A percentile compares a stretch with the other conserved stretches of the same genome.
Conservation (phyloP, 208 protist genomes). For the Vickermania spadyakhi region DNA sequence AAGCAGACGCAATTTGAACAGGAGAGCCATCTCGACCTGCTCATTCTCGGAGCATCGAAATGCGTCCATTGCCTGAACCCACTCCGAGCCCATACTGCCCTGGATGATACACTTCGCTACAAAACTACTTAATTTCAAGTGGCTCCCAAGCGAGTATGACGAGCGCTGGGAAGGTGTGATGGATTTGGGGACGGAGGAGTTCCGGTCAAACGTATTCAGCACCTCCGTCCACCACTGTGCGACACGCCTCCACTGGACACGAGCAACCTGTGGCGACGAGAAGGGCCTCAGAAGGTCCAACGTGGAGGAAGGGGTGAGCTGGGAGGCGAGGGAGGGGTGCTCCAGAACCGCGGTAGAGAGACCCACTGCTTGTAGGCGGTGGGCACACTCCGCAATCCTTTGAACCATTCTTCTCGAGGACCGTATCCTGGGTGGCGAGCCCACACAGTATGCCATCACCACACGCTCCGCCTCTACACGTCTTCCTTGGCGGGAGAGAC, state of each 20-base stretch:
- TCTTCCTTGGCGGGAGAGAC: conserved; percentile 6
- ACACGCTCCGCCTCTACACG: conserved; percentile 6
- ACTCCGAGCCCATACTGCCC: neutral
- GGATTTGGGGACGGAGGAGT: neutral
- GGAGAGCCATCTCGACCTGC: conserved; percentile 23
- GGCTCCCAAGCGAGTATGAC: conserved; percentile 15
- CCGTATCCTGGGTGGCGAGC: neutral
- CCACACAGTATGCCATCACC: conserved; percentile 4
- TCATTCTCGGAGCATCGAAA: conserved; percentile 12
- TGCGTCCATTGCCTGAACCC: conserved; percentile 14
- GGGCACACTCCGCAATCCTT: neutral
- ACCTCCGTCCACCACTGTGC: conserved; percentile 16
- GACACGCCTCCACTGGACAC: conserved; percentile 8
- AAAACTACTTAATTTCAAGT: conserved; percentile 54
- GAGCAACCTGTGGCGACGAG: conserved; percentile 9
- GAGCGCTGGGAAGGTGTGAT: neutral
- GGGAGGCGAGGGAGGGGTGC: neutral
- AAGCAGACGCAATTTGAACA: conserved; percentile 38
- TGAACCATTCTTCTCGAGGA: neutral
- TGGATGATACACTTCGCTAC: conserved; percentile 37
- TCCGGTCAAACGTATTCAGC: neutral
- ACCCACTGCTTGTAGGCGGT: neutral
- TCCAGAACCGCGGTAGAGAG: neutral
- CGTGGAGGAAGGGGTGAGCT: neutral
- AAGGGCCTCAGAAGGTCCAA: conserved; percentile 9